Evolutionary conservation across 1,284 basidiomycete species (phyloP), one percentile per base, ranked within the genome.

Genomic region (Cystobasidium slooffiae): DNA sequence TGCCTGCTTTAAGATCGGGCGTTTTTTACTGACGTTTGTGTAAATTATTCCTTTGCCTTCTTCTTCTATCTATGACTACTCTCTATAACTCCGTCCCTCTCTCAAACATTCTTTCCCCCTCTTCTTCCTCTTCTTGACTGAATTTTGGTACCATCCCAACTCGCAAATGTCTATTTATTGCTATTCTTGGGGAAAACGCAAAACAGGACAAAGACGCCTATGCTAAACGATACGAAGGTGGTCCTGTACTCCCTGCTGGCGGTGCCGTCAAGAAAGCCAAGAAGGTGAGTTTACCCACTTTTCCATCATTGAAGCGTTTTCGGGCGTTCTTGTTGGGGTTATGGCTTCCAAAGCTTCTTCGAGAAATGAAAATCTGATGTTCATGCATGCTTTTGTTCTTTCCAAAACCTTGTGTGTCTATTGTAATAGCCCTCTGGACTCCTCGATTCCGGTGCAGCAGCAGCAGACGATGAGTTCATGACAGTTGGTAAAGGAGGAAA

Each of bases 401-500:
- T 3, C 22, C 31, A 37, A 37, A 37, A 7, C 2, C 24, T 22
- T 66, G 16, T 10, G 6, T 44, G 39, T 14, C 53, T 39, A 10
- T 49, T 61, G 4, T 68, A 14, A 47, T 47, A 44, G 61, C 46
- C n/a, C 14, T 31, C 44, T 4, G n/a, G 22, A 6, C 43, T 70
- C 63, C 18, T 63, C 55, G 82, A 79, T 20, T 84, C 81, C 41
- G 85, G 81, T 7, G 88, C 85, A 6, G 86, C 83, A 10, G 87
- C 84, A 3, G 85, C 82, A 22, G 86, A 84, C 39, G 92, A 90
- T 55, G 91, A 91, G 39, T 99, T 97, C 83, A 92, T 90, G 73
- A 94, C 93, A 1, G 93, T 99, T 58, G 94, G 94, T 52, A 93
- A 90, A 80, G 93, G 92, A 65, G 94, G 94, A 47, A 94, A 91